Conservation (phyloP, 1,139 yeast species). For the Arxiozyma bovina region DNA sequence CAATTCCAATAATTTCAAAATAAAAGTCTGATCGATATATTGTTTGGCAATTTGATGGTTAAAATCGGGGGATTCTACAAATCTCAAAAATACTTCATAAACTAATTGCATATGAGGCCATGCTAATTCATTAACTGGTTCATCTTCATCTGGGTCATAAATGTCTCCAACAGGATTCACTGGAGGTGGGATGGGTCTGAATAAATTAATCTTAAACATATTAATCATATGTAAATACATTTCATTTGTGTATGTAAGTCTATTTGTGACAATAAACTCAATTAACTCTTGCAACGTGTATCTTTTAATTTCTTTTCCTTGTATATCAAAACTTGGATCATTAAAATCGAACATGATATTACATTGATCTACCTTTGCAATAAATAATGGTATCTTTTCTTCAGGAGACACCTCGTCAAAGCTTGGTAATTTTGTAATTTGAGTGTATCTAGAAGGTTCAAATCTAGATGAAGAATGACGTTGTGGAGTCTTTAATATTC, state of each 20-base stretch:
- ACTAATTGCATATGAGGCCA: slow-evolving; percentile 99
- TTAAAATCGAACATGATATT: slow-evolving; percentile 87
- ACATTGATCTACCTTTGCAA: slow-evolving; percentile 89
- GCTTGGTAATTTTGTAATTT: slow-evolving; percentile 72
- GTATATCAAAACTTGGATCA: slow-evolving; percentile 85
- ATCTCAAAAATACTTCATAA: slow-evolving; percentile 85
- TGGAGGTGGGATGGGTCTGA: slow-evolving; percentile 97
- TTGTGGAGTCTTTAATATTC: slow-evolving; percentile 63
- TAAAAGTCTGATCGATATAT: slow-evolving; percentile 85
- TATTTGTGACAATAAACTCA: slow-evolving; percentile 72
- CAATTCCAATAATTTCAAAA: slow-evolving; percentile 68
- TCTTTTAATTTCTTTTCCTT: slow-evolving; percentile 88
- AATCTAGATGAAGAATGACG: slow-evolving; percentile 92
- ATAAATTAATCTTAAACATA: slow-evolving; percentile 82
- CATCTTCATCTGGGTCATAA: slow-evolving; percentile 97
- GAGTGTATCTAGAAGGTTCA: slow-evolving; percentile 69
- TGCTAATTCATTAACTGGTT: slow-evolving; percentile 89
- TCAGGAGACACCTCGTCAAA: slow-evolving; percentile 88
- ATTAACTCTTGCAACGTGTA: slow-evolving; percentile 80
- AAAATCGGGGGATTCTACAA: slow-evolving; percentile 91
- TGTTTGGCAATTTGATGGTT: slow-evolving; percentile 90
- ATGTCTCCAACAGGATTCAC: slow-evolving; percentile 94
- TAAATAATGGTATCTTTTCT: slow-evolving; percentile 71
- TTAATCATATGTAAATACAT: slow-evolving; percentile 82
- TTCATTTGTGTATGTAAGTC: slow-evolving; percentile 81